Percentiles rank a stretch among this genome's conserved stretches.
phyloP scores from a whole-genome alignment of 1,284 basidiomycete genomes.

The Singerocomus inundabilis region DNA sequence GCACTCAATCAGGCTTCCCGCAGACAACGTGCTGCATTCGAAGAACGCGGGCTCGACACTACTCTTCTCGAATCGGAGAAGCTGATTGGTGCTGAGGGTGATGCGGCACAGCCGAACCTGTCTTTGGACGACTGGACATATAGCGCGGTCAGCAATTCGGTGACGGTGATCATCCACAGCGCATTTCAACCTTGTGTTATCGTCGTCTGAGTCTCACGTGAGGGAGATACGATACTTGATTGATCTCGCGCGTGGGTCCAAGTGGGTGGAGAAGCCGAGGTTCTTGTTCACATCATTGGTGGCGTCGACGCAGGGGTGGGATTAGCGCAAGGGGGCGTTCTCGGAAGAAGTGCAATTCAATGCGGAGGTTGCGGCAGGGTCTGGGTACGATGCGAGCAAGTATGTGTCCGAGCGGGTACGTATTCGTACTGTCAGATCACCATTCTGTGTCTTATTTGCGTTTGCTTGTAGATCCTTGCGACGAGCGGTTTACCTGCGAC shows the following conservation, averaged over 20 bases:
- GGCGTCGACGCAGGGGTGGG: slow-evolving; percentile 24
- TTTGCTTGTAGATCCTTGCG: slow-evolving; percentile 12
- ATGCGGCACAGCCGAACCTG: slow-evolving; percentile 19
- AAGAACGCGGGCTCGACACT: neutral
- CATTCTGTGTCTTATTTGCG: neutral
- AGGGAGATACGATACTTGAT: slow-evolving; percentile 30
- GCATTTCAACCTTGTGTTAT: slow-evolving; percentile 38
- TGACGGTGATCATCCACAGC: slow-evolving; percentile 32
- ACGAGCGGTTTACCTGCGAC: slow-evolving; percentile 19
- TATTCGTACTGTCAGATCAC: neutral
- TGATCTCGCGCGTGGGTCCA: slow-evolving; percentile 34
- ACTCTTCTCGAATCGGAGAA: slow-evolving; percentile 11
- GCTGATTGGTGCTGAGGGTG: slow-evolving; percentile 31
- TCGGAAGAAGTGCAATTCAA: slow-evolving; percentile 24
- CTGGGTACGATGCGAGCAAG: slow-evolving; percentile 26
- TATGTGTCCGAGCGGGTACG: slow-evolving; percentile 27
- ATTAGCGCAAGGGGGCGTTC: slow-evolving; percentile 11
- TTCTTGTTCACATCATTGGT: slow-evolving; percentile 36
- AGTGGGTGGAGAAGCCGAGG: slow-evolving; percentile 14
- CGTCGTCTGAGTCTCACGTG: slow-evolving; percentile 36
- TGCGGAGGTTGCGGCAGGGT: slow-evolving; percentile 13
- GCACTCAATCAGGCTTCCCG: slow-evolving; percentile 32
- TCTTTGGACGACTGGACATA: slow-evolving; percentile 24
- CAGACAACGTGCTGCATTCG: slow-evolving; percentile 31
- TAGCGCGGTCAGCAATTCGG: slow-evolving; percentile 21